Percentiles rank a stretch among this genome's conserved stretches.
Evolutionary conservation across 116 monocot species (phyloP).

Genomic region (Cymodocea nodosa): DNA sequence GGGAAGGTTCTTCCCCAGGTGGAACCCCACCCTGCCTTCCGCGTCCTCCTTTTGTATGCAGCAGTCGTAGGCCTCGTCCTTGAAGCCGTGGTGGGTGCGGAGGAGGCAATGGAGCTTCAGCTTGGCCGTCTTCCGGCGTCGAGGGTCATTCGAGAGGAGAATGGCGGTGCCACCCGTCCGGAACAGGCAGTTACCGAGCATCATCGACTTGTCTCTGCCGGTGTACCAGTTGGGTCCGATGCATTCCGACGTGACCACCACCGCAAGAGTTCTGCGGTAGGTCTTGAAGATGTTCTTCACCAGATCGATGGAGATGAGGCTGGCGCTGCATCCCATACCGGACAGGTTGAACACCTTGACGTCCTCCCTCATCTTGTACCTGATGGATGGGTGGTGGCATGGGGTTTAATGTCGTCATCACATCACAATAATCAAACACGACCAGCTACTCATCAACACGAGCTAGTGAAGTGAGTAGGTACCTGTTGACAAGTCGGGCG

Average conservation of each 20-base stretch:
- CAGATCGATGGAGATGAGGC: conserved; percentile 59
- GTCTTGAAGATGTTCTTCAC: conserved; percentile 36
- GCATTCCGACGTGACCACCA: conserved; percentile 65
- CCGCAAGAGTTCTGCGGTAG: conserved; percentile 15
- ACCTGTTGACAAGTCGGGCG: conserved; percentile 33
- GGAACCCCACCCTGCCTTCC: conserved; percentile 26
- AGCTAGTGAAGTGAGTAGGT: too few species aligned
- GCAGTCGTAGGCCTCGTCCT: conserved; percentile 50
- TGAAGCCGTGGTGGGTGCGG: conserved; percentile 64
- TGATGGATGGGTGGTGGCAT: too few species aligned
- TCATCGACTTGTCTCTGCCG: conserved; percentile 63
- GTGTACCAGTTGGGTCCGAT: conserved; percentile 74
- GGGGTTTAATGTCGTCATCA: too few species aligned
- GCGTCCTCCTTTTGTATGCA: conserved; percentile 63
- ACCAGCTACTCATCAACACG: too few species aligned
- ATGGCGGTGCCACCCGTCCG: conserved; percentile 69
- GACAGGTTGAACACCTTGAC: conserved; percentile 57
- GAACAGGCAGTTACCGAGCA: conserved; percentile 91
- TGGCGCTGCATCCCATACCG: conserved; percentile 91
- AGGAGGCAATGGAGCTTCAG: conserved; percentile 40
- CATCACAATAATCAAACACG: too few species aligned
- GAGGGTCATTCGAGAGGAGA: conserved; percentile 55
- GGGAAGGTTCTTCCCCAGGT: conserved; percentile 61
- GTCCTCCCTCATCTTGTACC: conserved; percentile 48
- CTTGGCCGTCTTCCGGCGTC: conserved; percentile 25